Conservation (phyloP, 163 green algal species). For the Chloroidium sp. region DNA sequence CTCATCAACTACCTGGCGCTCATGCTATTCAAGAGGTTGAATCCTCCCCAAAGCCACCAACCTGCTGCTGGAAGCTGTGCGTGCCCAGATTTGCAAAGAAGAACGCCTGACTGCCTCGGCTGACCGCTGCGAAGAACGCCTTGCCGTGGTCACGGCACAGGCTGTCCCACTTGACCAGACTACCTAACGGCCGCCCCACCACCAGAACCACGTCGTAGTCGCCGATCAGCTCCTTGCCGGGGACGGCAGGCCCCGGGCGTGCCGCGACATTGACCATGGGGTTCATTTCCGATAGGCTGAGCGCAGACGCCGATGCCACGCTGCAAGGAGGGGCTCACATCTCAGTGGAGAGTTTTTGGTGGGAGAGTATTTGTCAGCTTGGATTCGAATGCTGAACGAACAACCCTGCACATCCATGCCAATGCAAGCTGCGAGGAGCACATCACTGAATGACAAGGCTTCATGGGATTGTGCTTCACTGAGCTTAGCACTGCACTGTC, state of each 20-base stretch:
- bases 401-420: not conserved
- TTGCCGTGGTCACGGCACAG: constrained; percentile 1
- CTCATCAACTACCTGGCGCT: no score
- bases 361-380: no score
- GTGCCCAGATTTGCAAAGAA: constrained; percentile 36
- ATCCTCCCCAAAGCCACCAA: no score
- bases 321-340: constrained; percentile 18
- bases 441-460: not conserved
- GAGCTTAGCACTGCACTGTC: no score
- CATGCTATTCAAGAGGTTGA: no score
- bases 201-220: constrained; percentile 25
- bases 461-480: no score
- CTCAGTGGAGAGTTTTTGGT: no score
- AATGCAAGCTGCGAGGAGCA: not conserved
- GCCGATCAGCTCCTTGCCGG: not conserved
- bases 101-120: constrained; percentile 14
- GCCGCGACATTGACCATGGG: constrained; percentile 50
- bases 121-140: constrained; percentile 25
- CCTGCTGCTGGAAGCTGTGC: constrained; percentile 1
- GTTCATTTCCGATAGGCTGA: constrained; percentile 70
- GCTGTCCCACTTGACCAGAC: constrained; percentile 7
- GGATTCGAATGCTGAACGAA: not conserved
- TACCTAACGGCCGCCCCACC: constrained; percentile 4
- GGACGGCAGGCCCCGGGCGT: constrained; percentile 1
- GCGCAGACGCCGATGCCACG: constrained; percentile 37